phyloP scores from a whole-genome alignment of 2,329 filamentous ascomycete species.

The Fusarium hostae region DNA sequence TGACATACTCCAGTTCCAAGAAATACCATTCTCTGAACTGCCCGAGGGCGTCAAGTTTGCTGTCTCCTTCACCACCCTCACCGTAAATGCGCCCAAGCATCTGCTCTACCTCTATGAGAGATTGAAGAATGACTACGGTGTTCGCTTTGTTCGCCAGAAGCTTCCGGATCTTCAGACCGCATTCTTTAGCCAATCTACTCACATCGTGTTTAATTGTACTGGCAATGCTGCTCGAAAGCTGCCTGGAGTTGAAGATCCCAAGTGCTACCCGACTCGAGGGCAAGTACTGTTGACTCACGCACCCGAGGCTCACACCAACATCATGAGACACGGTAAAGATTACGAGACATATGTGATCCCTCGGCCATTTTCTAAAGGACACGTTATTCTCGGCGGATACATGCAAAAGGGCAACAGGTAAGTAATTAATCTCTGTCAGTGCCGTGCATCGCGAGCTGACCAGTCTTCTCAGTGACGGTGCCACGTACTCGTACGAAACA shows the following conservation, averaged over 20 bases:
- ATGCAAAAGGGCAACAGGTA: slow-evolving; percentile 1
- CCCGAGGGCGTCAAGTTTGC: neutral
- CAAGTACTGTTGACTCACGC: neutral
- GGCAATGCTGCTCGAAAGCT: neutral
- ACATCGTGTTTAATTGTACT: neutral
- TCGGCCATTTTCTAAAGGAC: neutral
- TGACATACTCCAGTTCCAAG: neutral
- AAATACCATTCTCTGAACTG: accelerated
- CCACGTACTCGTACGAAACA: neutral
- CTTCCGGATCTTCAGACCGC: neutral
- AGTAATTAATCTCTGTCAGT: neutral
- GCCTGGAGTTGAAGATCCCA: neutral
- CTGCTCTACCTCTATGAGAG: neutral
- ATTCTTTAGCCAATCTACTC: accelerated
- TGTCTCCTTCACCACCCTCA: neutral
- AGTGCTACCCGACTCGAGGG: neutral
- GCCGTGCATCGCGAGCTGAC: accelerated
- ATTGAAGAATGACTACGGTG: neutral
- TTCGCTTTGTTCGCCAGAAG: neutral
- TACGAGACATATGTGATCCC: slow-evolving; percentile 9
- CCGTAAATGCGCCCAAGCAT: neutral
- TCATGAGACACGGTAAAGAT: slow-evolving; percentile 3
- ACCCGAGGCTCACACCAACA: neutral
- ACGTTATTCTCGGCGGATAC: neutral
- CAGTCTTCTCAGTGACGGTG: neutral